phyloP scores from a whole-genome alignment of 2,329 filamentous ascomycete genomes.

The Thelonectria blattea region DNA sequence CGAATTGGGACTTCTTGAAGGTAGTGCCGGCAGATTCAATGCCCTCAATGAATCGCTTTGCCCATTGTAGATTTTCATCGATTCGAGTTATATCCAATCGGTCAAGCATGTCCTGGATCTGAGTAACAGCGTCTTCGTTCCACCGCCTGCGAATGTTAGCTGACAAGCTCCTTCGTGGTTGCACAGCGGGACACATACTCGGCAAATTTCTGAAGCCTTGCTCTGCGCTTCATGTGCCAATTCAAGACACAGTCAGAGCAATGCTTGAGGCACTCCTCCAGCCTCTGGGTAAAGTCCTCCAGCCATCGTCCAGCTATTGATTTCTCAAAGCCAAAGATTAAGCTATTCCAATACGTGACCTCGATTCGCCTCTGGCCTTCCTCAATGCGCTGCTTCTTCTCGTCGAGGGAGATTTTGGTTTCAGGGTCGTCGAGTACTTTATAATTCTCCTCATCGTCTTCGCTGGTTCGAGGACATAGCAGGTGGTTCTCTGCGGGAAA shows the following conservation, averaged over 20 bases:
- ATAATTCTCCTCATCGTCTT: conserved; percentile 70
- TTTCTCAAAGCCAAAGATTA: conserved; percentile 71
- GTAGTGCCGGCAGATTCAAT: conserved; percentile 54
- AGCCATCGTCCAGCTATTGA: conserved; percentile 66
- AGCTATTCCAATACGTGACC: conserved; percentile 69
- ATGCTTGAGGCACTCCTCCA: conserved; percentile 64
- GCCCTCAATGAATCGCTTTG: conserved; percentile 59
- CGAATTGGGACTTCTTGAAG: conserved; percentile 56
- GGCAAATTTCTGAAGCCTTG: conserved; percentile 66
- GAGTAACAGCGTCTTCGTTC: conserved; percentile 57
- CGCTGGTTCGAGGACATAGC: conserved; percentile 69
- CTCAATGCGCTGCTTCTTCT: conserved; percentile 60
- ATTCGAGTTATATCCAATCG: conserved; percentile 67
- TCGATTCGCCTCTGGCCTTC: conserved; percentile 63
- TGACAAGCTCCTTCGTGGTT: not conserved
- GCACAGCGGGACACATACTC: conserved; percentile 51
- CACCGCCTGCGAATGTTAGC: conserved; percentile 45
- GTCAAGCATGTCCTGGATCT: conserved; percentile 63
- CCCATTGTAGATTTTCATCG: conserved; percentile 62
- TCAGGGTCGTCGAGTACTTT: conserved; percentile 53
- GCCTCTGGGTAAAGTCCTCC: conserved; percentile 61
- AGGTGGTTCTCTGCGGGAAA: conserved; percentile 64
- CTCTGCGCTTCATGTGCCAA: conserved; percentile 73
- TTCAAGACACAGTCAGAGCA: conserved; percentile 76
- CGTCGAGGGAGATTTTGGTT: conserved; percentile 55